These are phyloP conservation scores for Trichoderma orchidacearum DNA, from an alignment of 495 filamentous ascomycete genomes.

Conservation along the genomic window DNA sequence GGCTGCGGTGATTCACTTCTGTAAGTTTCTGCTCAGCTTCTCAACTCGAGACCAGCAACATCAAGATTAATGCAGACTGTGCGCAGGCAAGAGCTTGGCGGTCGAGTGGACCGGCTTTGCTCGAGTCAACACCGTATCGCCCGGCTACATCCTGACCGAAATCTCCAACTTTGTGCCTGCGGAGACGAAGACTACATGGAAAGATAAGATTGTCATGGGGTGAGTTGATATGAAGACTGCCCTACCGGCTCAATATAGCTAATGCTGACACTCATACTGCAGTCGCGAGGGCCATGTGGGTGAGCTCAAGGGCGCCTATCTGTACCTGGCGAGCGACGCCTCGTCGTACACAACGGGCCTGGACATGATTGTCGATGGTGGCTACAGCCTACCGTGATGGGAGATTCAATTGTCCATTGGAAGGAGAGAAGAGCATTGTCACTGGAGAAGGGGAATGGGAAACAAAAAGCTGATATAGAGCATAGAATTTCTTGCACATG, in stretches of 20 bases:
- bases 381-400: constrained; percentile 29
- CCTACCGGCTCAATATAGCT: background rate
- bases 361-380: constrained; percentile 67
- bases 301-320: constrained; percentile 78
- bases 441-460: too few relatives aligned
- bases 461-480: too few relatives aligned
- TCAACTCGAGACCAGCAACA: background rate
- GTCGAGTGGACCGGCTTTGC: constrained; percentile 84
- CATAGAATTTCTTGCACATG: too few relatives aligned
- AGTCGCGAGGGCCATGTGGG: constrained; percentile 56
- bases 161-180: constrained; percentile 60
- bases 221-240: constrained; percentile 14
- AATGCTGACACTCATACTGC: constrained; percentile 3
- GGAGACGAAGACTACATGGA: constrained; percentile 62
- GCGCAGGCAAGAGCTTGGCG: constrained; percentile 52
- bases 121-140: constrained; percentile 68
- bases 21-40: constrained; percentile 24
- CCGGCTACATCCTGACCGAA: constrained; percentile 79
- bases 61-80: background rate
- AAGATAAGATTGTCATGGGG: constrained; percentile 75
- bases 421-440: too few relatives aligned
- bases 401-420: too few relatives aligned
- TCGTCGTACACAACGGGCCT: constrained; percentile 72
- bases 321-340: constrained; percentile 81
- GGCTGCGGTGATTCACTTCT: constrained; percentile 73